Conservation (phyloP, 2,329 filamentous ascomycete genomes). For the Aspergillus phoenicis region DNA sequence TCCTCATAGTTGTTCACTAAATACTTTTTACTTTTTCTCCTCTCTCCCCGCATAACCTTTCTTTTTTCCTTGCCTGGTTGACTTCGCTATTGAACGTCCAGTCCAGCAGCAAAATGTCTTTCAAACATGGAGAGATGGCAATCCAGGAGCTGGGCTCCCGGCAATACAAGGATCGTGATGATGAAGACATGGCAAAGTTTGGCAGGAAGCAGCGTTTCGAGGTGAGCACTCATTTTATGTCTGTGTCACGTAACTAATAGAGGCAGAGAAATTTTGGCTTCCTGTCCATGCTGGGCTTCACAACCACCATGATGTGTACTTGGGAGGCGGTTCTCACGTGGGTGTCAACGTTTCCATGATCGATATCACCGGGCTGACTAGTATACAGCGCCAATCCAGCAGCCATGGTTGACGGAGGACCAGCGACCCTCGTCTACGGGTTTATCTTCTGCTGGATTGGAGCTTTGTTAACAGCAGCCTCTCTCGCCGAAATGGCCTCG, state of each 20-base stretch:
- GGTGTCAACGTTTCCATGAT: conserved; percentile 14
- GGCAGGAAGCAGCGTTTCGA: conserved; percentile 1
- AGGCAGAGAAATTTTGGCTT: conserved; percentile 44
- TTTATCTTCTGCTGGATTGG: conserved; percentile 39
- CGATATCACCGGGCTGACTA: conserved; percentile 11
- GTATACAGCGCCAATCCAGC: conserved; percentile 23
- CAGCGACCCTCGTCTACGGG: conserved; percentile 37
- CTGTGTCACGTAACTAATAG: not conserved
- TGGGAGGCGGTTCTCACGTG: conserved; percentile 46
- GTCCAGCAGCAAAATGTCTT: not conserved
- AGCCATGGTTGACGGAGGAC: conserved; percentile 31
- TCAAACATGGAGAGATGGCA: conserved; percentile 3
- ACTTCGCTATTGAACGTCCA: not conserved
- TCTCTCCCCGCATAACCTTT: not conserved
- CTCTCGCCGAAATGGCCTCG: conserved; percentile 37
- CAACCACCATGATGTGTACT: conserved; percentile 43
- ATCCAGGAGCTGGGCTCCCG: conserved; percentile 3
- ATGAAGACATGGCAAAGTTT: not conserved
- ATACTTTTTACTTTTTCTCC: not conserved
- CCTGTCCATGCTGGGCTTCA: conserved; percentile 45
- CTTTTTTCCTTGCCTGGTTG: not conserved
- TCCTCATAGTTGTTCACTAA: not conserved
- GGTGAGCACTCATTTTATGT: not conserved
- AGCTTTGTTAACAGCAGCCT: conserved; percentile 28
- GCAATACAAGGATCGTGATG: not conserved